These are phyloP conservation scores for Botrytis cinerea DNA, from an alignment of 2,329 filamentous ascomycete species.

Conservation along the genomic window DNA sequence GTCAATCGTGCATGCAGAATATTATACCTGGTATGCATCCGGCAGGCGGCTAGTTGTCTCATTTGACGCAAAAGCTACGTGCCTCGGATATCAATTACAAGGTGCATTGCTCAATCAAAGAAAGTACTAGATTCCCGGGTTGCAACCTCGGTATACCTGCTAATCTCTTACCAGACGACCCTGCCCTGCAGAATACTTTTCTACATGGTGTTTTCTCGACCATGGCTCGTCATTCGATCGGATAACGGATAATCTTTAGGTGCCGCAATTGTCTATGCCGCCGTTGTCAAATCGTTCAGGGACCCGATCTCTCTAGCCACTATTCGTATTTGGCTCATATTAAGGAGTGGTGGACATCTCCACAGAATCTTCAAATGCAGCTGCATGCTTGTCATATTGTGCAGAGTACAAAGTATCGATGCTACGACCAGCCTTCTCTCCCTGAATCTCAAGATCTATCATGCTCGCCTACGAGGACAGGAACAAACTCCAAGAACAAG, in stretches of 20 bases:
- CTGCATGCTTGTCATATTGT: neutral
- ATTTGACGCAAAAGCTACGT: neutral
- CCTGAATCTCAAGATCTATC: neutral
- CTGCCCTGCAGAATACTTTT: neutral
- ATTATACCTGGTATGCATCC: neutral
- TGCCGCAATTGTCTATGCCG: neutral
- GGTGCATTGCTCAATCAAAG: neutral
- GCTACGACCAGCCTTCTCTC: neutral
- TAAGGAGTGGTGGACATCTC: neutral
- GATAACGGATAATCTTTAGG: neutral
- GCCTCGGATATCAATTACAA: neutral
- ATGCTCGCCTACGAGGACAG: neutral
- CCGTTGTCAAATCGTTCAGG: neutral
- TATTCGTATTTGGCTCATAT: neutral
- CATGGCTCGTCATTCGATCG: neutral
- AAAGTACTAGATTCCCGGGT: neutral
- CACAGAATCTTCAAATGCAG: neutral
- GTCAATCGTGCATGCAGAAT: conserved; percentile 1
- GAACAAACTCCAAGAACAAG: neutral
- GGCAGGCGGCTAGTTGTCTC: neutral
- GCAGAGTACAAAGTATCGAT: neutral
- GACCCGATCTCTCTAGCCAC: neutral
- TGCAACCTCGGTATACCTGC: neutral
- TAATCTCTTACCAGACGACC: neutral
- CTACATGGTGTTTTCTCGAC: too few relatives aligned